Conservation (phyloP, 257 asterid species). For the Coffea eugenioides region DNA sequence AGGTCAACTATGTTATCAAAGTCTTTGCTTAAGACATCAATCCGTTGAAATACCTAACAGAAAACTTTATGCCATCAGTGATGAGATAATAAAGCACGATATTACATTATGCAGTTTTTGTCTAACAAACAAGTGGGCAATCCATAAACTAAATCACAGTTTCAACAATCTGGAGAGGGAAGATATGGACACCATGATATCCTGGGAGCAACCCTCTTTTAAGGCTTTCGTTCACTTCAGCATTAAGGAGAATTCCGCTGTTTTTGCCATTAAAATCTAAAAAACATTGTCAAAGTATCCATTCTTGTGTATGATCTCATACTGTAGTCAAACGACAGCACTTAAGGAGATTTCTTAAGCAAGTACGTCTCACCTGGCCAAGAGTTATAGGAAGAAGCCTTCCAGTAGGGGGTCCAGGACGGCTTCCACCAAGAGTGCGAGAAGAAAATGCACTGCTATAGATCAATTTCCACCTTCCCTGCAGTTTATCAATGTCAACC, state of each 20-base stretch:
- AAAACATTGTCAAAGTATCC: neutral
- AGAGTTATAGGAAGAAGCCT: conserved; percentile 94
- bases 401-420: conserved; percentile 96
- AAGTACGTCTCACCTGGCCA: conserved; percentile 56
- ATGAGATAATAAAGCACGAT: neutral
- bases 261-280: neutral
- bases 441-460: conserved; percentile 95
- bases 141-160: neutral
- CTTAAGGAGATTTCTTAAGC: neutral
- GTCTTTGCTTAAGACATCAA: conserved; percentile 76
- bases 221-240: neutral
- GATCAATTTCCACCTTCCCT: conserved; percentile 86
- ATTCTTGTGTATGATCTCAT: neutral
- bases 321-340: neutral
- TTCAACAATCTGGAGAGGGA: neutral
- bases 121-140: neutral
- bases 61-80: conserved; percentile 5
- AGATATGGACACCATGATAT: too few relatives aligned
- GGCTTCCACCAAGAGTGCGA: conserved; percentile 93
- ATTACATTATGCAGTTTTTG: neutral
- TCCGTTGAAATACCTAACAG: conserved; percentile 85
- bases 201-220: neutral
- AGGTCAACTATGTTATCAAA: conserved; percentile 94
- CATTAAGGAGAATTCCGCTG: neutral
- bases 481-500: conserved; percentile 64